A percentile compares a stretch with the other conserved stretches of the same genome.
phyloP scores from a whole-genome alignment of 768 basidiomycete species.

The Tricholoma flavovirens region DNA sequence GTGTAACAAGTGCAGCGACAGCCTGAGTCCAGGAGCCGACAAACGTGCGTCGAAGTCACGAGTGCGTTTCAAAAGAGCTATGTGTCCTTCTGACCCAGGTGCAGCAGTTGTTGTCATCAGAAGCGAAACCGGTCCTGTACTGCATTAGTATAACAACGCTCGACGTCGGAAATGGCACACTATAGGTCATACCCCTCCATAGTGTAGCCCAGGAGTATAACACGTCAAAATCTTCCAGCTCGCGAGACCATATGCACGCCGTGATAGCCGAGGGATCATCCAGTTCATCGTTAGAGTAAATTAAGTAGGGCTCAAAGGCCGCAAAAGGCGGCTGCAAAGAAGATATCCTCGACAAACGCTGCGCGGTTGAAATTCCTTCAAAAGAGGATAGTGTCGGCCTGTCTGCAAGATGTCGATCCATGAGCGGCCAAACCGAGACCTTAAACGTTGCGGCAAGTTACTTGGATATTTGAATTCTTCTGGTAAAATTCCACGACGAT shows the following conservation, averaged over 20 bases:
- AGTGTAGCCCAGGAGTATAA: conserved; percentile 29
- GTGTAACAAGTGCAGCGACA: conserved; percentile 46
- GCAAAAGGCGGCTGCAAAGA: conserved; percentile 20
- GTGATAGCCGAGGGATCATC: conserved; percentile 23
- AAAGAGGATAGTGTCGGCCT: conserved; percentile 15
- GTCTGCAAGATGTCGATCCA: conserved; percentile 1
- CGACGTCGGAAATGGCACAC: background rate
- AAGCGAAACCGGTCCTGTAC: conserved; percentile 44
- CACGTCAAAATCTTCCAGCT: conserved; percentile 25
- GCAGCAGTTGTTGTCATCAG: conserved; percentile 33
- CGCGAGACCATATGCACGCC: conserved; percentile 47
- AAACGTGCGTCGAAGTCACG: conserved; percentile 17
- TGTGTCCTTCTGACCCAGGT: conserved; percentile 20
- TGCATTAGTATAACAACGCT: background rate
- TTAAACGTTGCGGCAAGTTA: conserved; percentile 1
- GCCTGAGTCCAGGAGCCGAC: conserved; percentile 16
- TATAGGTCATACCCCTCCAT: conserved; percentile 37
- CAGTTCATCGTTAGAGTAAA: conserved; percentile 15
- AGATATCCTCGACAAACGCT: conserved; percentile 32
- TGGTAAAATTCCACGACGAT: background rate
- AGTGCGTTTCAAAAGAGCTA: conserved; percentile 22
- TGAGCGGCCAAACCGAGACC: background rate
- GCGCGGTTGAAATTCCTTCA: conserved; percentile 22
- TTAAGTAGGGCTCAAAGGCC: conserved; percentile 31
- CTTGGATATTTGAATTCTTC: background rate